Base-by-base conservation (phyloP, 495 filamentous ascomycete genomes). In the Patellaria atrata region DNA sequence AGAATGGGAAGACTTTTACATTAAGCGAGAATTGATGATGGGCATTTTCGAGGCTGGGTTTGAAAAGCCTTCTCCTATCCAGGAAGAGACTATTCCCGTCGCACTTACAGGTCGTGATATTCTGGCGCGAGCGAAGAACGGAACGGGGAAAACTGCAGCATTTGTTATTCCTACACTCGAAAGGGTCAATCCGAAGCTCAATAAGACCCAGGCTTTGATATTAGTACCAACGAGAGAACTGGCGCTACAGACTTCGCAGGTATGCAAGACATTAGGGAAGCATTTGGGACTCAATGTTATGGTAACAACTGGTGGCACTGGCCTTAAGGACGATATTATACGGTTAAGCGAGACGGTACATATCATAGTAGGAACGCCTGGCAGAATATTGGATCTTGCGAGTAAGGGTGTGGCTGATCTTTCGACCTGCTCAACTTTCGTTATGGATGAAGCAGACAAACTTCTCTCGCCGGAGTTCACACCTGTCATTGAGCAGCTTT, bases 391-490 rank as follows among this genome's bases (percentile, higher is more conserved):
- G 33, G 89, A 97, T 59, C 59, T 97, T 41, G 83, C 91, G 34
- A 82, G 84, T 50, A 94, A 96, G 62, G 77, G 77, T 31, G 84
- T 94, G 32, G 89, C 89, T 22, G 91, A 96, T 56, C 70, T 97
- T n/a, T 85, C 83, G 45, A 82, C 86, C 57, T 94, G 89, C 50
- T 77, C 82, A 24, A 96, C 87, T 39, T 96, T 96, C 51, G 84
- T 97, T 52, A 97, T 97, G 89, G 89, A 97, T 50, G 89, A 97
- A 53, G 89, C 89, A 11, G 89, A 97, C 56, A 97, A 97, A 59
- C 70, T 97, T 33, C 74, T 97, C 10, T 96, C 89, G 3, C 75
- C 80, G 27, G 89, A 96, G 53, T 97, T 97, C 52, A 96, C 89
- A 3, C 84, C 86, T 1, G 83, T 93, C 37, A 92, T 97, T 48